Evolutionary conservation across 805 yeast species (phyloP).

Genomic region (Suhomyces vadensis): DNA sequence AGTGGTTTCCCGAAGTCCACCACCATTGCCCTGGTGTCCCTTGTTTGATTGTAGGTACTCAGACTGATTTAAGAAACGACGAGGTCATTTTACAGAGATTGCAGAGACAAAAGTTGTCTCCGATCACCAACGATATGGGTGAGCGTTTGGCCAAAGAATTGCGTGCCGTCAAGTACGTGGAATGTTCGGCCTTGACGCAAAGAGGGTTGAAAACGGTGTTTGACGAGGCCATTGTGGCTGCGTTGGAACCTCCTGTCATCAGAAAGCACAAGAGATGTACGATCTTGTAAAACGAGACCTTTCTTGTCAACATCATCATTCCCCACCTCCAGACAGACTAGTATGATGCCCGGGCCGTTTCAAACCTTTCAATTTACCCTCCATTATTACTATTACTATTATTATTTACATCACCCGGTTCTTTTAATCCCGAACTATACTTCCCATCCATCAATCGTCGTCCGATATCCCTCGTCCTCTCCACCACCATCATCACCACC

Average conservation of each 20-base stretch:
- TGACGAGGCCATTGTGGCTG: conserved; percentile 98
- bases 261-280: conserved; percentile 81
- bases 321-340: no score
- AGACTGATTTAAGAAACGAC: conserved; percentile 91
- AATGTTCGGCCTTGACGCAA: conserved; percentile 96
- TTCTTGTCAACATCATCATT: no score
- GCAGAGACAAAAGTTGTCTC: conserved; percentile 85
- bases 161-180: conserved; percentile 94
- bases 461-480: no score
- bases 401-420: no score
- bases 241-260: conserved; percentile 93
- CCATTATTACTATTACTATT: no score
- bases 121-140: conserved; percentile 84
- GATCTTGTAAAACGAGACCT: conserved; percentile 54
- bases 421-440: no score
- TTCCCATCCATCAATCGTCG: no score
- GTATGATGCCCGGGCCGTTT: no score
- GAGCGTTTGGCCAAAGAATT: conserved; percentile 90
- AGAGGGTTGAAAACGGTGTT: conserved; percentile 96
- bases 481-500: no score
- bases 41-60: conserved; percentile 95
- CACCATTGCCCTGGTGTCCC: conserved; percentile 99
- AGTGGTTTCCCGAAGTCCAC: conserved; percentile 96
- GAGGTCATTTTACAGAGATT: conserved; percentile 86
- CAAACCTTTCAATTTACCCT: no score